Evolutionary conservation across 176 grass and related monocot genomes (phyloP), one percentile per base, ranked within the genome.

Genomic region (Cymbopogon citratus): DNA sequence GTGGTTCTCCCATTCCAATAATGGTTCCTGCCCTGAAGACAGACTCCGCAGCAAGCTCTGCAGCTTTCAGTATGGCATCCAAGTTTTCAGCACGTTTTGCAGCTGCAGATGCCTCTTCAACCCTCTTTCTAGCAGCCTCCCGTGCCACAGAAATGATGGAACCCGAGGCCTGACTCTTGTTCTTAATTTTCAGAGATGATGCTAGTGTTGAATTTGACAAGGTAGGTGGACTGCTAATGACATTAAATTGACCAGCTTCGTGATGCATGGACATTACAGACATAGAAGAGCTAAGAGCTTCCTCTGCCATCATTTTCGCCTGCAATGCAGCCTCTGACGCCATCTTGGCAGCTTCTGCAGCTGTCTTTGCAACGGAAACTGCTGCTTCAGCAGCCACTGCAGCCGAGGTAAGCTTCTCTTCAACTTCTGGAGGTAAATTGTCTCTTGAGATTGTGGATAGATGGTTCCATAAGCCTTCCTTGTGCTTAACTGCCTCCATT

Each of bases 291-390:
- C 45, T 83, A 66, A 89, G 43, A 15, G 84, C 83, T 84, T 96
- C 97, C 63, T 99, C 93, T 18, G 87, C 97, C 93, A 96, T 99
- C 71, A 99, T 78, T 78, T 99, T 96, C 24, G 93, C 93, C 86
- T 90, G 97, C 68, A 96, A 81, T 71, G 91, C 85, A 81, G 93
- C 97, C 49, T 88, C 91, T 5, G 91, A 89, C 1, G 97, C 97
- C 87, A 96, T 92, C 86, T 93, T 99, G 82, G 97, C 91, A 36
- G 91, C 97, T 87, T 88, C 89, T 88, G 91, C 93, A 74, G 97
- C 93, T 82, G 89, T 85, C 86, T 93, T 96, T 33, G 91, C 93
- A 88, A 99, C 97, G 87, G 93, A 91, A 80, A 88, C 80, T 66
- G 97, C 93, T 69, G 97, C 91, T 35, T 91, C 85, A 81, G 89